These are phyloP conservation scores for Aspergillus pseudonomiae DNA, from an alignment of 2,329 filamentous ascomycete genomes.

Conservation along the genomic window DNA sequence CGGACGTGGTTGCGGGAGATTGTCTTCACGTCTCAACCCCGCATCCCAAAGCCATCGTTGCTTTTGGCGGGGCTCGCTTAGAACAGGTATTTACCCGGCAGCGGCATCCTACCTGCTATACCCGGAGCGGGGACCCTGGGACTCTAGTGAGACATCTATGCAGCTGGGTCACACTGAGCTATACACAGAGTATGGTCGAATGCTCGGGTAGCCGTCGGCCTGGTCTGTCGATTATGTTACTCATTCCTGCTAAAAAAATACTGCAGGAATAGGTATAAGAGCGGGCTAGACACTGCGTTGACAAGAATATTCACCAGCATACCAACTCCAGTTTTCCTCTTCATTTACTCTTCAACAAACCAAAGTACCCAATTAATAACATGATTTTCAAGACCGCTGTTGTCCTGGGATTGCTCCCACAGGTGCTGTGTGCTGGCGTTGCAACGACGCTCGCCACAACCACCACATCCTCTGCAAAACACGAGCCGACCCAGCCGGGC, in stretches of 20 bases:
- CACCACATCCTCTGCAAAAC: not conserved
- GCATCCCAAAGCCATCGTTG: not conserved
- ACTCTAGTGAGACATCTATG: not conserved
- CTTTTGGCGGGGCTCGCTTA: not conserved
- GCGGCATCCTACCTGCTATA: not conserved
- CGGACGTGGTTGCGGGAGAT: not conserved
- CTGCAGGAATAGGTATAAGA: not conserved
- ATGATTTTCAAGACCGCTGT: conserved; percentile 11
- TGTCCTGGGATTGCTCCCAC: conserved; percentile 7
- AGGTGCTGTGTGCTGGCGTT: conserved; percentile 13
- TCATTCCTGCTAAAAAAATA: not conserved
- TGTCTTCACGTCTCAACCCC: not conserved
- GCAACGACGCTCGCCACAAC: not conserved
- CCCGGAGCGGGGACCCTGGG: not conserved
- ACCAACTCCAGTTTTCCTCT: not conserved
- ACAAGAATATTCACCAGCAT: not conserved
- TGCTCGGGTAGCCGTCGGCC: not conserved
- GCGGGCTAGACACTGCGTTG: not conserved
- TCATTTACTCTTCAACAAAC: not conserved
- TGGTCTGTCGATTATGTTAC: not conserved
- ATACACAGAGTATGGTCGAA: not conserved
- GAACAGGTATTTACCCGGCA: not conserved
- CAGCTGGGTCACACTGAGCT: not conserved
- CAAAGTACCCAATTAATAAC: not conserved
- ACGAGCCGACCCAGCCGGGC: conserved; percentile 8